These are phyloP conservation scores for Amoebophrya sp. DNA, from an alignment of 169 alveolate species.

Conservation along the genomic window DNA sequence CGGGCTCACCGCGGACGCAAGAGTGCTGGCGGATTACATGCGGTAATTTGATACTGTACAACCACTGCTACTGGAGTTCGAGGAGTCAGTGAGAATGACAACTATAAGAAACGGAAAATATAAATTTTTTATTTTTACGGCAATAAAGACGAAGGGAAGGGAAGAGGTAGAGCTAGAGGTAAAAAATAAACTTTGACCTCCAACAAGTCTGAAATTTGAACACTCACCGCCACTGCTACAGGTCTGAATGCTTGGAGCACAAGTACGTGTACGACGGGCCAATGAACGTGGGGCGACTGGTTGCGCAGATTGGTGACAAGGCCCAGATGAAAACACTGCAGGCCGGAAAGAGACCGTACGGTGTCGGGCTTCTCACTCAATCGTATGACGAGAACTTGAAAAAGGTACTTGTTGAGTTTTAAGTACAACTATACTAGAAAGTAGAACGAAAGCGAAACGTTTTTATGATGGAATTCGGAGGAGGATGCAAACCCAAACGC, in stretches of 20 bases:
- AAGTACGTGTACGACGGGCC: constrained; percentile 80
- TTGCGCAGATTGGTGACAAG: constrained; percentile 78
- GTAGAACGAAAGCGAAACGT: no score
- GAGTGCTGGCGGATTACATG: constrained; percentile 53
- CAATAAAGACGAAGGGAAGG: no score
- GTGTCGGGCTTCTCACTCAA: constrained; percentile 90
- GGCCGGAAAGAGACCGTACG: constrained; percentile 93
- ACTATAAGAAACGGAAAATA: not conserved
- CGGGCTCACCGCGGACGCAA: constrained; percentile 97
- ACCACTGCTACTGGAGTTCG: no score
- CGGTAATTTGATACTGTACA: no score
- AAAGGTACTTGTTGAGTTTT: not conserved
- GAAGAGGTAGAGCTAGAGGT: no score
- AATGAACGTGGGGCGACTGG: constrained; percentile 77
- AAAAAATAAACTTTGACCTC: no score
- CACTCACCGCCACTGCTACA: no score
- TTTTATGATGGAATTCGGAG: no score
- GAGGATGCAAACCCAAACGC: no score
- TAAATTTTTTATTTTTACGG: not conserved
- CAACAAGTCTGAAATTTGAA: no score
- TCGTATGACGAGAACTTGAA: constrained; percentile 71
- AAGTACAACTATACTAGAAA: not conserved
- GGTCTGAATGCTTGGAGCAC: constrained; percentile 77
- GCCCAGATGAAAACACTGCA: constrained; percentile 87
- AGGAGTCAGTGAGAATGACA: not conserved